Conservation (phyloP, 1,284 basidiomycete genomes). For the Cryptococcus sp. region DNA sequence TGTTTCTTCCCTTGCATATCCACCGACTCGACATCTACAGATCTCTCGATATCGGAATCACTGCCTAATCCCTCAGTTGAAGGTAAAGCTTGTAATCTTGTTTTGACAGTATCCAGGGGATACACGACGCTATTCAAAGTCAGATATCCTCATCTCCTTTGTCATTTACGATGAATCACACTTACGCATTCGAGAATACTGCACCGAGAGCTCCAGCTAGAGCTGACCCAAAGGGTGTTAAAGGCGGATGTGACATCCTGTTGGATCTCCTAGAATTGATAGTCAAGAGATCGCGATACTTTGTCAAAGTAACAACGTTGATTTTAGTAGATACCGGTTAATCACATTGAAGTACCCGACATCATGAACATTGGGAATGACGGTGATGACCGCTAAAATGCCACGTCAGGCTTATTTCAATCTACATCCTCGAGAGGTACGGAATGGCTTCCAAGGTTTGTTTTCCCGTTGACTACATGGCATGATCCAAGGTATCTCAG, state of each 20-base stretch:
- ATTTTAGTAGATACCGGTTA: no score
- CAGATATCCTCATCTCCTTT: neutral
- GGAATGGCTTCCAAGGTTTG: no score
- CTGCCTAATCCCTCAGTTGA: conserved; percentile 11
- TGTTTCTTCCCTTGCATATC: neutral
- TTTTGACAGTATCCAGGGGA: conserved; percentile 94
- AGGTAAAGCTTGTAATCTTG: conserved; percentile 74
- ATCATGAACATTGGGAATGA: no score
- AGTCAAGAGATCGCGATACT: no score
- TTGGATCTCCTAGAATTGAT: no score
- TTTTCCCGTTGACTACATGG: no score
- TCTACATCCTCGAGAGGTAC: no score
- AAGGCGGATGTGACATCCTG: conserved; percentile 18
- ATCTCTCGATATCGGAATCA: neutral
- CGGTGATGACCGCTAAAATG: no score
- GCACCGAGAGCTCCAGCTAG: conserved; percentile 92
- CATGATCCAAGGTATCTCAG: no score
- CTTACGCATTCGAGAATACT: conserved; percentile 87
- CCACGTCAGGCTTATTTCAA: no score
- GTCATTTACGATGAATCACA: conserved; percentile 18
- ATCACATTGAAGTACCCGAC: no score
- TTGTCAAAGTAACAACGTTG: no score
- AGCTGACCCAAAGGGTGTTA: conserved; percentile 89
- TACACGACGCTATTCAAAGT: conserved; percentile 68
- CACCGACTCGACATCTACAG: neutral